phyloP scores from a whole-genome alignment of 2,329 filamentous ascomycete species.

The Ceratocystis diversiconidia region DNA sequence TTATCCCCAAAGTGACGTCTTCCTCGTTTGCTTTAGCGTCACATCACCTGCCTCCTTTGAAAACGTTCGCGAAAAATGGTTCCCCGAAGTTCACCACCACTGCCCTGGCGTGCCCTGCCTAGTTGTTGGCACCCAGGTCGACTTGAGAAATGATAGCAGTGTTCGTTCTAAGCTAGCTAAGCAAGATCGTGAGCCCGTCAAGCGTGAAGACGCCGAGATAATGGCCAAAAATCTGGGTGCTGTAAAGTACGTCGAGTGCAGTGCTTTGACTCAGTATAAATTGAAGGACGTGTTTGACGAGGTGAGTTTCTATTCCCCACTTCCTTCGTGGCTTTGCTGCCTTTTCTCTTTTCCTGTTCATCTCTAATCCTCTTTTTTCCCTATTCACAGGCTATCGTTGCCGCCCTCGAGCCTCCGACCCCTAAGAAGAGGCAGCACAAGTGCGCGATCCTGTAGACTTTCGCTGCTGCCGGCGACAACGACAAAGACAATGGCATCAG shows the following conservation, averaged over 20 bases:
- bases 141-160: constrained; percentile 76
- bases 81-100: constrained; percentile 96
- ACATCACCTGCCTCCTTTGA: constrained; percentile 96
- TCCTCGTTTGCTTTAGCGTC: constrained; percentile 97
- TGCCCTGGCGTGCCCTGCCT: constrained; percentile 95
- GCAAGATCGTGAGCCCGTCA: constrained; percentile 90
- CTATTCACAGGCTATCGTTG: constrained; percentile 66
- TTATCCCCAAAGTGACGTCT: constrained; percentile 96
- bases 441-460: constrained; percentile 51
- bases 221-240: constrained; percentile 97
- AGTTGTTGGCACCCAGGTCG: constrained; percentile 94
- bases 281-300: constrained; percentile 99
- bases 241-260: constrained; percentile 98
- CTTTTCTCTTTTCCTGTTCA: not conserved
- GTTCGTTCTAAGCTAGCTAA: constrained; percentile 85
- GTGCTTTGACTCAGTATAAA: constrained; percentile 93
- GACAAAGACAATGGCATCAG: not conserved
- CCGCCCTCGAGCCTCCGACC: constrained; percentile 75
- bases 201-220: constrained; percentile 80
- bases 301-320: constrained; percentile 39
- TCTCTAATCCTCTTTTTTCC: not conserved
- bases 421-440: constrained; percentile 63
- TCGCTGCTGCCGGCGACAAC: not conserved
- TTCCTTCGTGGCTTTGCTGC: not conserved
- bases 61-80: constrained; percentile 98